These are phyloP conservation scores for Pelagophyceae sp. DNA, from an alignment of 352 stramenopile genomes.

Conservation along the genomic window DNA sequence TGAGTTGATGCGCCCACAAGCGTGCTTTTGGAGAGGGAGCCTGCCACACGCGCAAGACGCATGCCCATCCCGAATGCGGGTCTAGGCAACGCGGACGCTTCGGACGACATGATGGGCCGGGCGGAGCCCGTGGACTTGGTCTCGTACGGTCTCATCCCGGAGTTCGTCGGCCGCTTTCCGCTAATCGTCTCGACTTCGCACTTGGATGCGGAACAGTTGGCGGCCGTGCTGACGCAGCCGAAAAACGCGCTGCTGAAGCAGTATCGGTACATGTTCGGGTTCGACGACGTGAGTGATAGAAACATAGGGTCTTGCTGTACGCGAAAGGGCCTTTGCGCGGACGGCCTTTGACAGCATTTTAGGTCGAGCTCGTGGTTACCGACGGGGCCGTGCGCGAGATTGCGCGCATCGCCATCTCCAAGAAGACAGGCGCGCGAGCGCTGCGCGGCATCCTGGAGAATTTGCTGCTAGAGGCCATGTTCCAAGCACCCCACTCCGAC, in stretches of 20 bases:
- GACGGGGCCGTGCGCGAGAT: slow-evolving; percentile 85
- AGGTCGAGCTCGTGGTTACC: slow-evolving; percentile 88
- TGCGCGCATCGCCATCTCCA: slow-evolving; percentile 74
- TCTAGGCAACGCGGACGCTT: too few species aligned
- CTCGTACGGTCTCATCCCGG: slow-evolving; percentile 91
- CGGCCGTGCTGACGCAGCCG: slow-evolving; percentile 89
- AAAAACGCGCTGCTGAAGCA: slow-evolving; percentile 95
- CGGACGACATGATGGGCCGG: slow-evolving; percentile 29
- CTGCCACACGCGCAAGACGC: too few species aligned
- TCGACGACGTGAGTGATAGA: slow-evolving; percentile 92
- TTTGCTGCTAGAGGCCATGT: slow-evolving; percentile 91
- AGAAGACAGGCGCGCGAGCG: slow-evolving; percentile 88
- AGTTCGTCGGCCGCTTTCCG: slow-evolving; percentile 95
- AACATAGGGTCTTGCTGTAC: too few species aligned
- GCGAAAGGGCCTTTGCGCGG: too few species aligned
- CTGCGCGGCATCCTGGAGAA: slow-evolving; percentile 84
- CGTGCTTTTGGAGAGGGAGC: too few species aligned
- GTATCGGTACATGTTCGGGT: slow-evolving; percentile 89
- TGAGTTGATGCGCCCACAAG: too few species aligned
- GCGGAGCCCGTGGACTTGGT: slow-evolving; percentile 72
- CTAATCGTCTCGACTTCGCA: slow-evolving; percentile 86
- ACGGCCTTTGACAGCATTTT: too few species aligned
- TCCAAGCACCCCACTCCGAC: slow-evolving; percentile 77
- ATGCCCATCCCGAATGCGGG: too few species aligned
- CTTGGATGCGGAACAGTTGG: slow-evolving; percentile 75